phyloP scores from a whole-genome alignment of 2,329 filamentous ascomycete species.

The Biscogniauxia mediterranea region DNA sequence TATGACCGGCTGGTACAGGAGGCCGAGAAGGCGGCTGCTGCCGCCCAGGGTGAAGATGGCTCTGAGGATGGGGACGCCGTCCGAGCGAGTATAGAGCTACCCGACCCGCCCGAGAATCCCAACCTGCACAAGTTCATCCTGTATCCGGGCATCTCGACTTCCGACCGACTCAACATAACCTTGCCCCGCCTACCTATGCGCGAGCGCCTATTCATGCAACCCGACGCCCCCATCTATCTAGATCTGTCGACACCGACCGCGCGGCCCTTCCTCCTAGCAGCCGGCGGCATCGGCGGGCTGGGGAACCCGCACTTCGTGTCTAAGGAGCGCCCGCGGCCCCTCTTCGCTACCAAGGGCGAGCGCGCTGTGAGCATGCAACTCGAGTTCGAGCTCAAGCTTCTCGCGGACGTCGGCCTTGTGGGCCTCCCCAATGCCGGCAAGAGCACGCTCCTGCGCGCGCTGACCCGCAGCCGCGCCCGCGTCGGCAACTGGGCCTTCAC shows the following conservation, averaged over 20 bases:
- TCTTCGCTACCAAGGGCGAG: conserved; percentile 87
- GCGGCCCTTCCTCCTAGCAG: conserved; percentile 78
- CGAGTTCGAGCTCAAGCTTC: conserved; percentile 87
- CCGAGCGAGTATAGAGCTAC: conserved; percentile 31
- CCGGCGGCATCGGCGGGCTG: conserved; percentile 83
- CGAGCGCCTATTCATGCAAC: conserved; percentile 62
- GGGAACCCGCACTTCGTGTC: conserved; percentile 93
- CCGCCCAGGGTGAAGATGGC: conserved; percentile 35
- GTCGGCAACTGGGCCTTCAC: conserved; percentile 97
- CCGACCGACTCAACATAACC: conserved; percentile 58
- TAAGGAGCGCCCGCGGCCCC: conserved; percentile 69
- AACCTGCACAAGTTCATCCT: conserved; percentile 76
- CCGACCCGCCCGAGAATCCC: conserved; percentile 37
- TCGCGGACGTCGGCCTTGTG: conserved; percentile 92
- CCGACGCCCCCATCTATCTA: conserved; percentile 67
- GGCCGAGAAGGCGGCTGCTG: conserved; percentile 39
- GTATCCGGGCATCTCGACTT: conserved; percentile 73
- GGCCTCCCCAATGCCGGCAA: conserved; percentile 96
- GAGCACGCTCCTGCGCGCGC: conserved; percentile 81
- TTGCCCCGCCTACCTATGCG: conserved; percentile 53
- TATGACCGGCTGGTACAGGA: conserved; percentile 28
- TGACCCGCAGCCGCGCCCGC: conserved; percentile 85
- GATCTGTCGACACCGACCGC: conserved; percentile 77
- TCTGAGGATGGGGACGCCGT: conserved; percentile 15
- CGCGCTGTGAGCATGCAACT: conserved; percentile 74